Evolutionary conservation across 768 basidiomycete genomes (phyloP).

Genomic region (Myochromella boudieri): DNA sequence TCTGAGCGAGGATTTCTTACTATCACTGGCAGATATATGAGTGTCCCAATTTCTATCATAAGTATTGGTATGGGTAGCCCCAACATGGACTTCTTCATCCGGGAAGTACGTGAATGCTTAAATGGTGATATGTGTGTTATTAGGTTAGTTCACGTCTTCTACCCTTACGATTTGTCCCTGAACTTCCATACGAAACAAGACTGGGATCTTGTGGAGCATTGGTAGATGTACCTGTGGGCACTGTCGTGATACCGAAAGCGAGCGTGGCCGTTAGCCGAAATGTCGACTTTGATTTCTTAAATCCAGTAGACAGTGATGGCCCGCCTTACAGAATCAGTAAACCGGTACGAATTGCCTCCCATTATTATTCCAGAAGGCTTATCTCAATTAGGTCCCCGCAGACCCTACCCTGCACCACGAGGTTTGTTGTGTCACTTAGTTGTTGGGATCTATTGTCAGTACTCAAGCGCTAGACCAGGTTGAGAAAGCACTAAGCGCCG

Average conservation of each 20-base stretch:
- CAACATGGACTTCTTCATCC: constrained; percentile 84
- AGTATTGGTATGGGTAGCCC: constrained; percentile 84
- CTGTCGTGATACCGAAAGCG: constrained; percentile 68
- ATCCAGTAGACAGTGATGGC: constrained; percentile 39
- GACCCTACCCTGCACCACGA: constrained; percentile 51
- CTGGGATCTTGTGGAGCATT: constrained; percentile 83
- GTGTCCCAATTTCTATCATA: constrained; percentile 65
- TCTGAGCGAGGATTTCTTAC: constrained; percentile 80
- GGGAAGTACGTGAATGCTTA: constrained; percentile 75
- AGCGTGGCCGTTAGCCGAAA: constrained; percentile 73
- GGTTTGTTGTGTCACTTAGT: constrained; percentile 35
- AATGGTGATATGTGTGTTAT: constrained; percentile 57
- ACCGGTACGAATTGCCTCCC: constrained; percentile 40
- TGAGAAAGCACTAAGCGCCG: constrained; percentile 38
- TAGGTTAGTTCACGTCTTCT: constrained; percentile 34
- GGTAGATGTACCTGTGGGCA: constrained; percentile 67
- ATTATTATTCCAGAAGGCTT: constrained; percentile 11
- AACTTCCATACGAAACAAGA: constrained; percentile 33
- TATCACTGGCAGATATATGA: constrained; percentile 65
- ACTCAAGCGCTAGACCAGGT: constrained; percentile 35
- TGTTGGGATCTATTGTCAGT: constrained; percentile 2
- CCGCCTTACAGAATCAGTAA: constrained; percentile 67
- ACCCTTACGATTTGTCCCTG: constrained; percentile 7
- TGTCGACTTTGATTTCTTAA: constrained; percentile 72
- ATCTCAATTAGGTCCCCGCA: constrained; percentile 50